Base-by-base conservation (phyloP, 2,329 filamentous ascomycete species). In the Aspergillus luchuensis region DNA sequence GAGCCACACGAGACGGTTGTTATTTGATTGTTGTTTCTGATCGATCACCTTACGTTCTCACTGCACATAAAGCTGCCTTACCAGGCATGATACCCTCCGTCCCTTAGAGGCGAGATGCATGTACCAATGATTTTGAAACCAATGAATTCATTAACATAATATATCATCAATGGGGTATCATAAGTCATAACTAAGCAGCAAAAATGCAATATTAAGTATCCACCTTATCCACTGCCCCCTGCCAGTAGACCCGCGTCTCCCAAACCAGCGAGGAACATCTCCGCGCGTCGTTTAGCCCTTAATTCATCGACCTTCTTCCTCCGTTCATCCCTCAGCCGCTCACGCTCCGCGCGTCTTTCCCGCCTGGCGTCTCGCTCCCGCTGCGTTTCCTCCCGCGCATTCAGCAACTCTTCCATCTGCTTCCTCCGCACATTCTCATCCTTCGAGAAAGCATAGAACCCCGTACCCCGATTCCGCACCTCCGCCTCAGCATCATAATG, bases 401-500 rank as follows among this genome's bases (percentile, higher is more conserved):
- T 81, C 64, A 87, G 84, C 58, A 97, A 79, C 48, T 82, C 84
- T 66, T 85, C 83, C 91, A 98, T 97, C 82, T 98, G 91, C 69
- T 78, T 76, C 71, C 88, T 81, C 51, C 85, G 77, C 65, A 82
- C 81, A 66, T 85, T 87, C 71, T 89, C 88, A 74, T 96, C 90
- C 66, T 85, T 85, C 60, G 89, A 91, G 73, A 99, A 98, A 59
- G 90, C 88, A 79, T 92, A 97, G 78, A 98, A 99, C 0, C 91
- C 95, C 0, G 91, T 91, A 4, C 95, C 95, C 69, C 95, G 94
- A 48, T 87, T 91, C 62, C 95, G 83, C 52, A 97, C 87, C 82
- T 99, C 95, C 62, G 84, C 84, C 62, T 86, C 85, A 1, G 91
- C 91, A 74, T 97, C 90, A 77, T 98, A 99, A 78, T 98, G 94